phyloP scores from a whole-genome alignment of 352 stramenopile species.

The Globisporangium okanoganense region DNA sequence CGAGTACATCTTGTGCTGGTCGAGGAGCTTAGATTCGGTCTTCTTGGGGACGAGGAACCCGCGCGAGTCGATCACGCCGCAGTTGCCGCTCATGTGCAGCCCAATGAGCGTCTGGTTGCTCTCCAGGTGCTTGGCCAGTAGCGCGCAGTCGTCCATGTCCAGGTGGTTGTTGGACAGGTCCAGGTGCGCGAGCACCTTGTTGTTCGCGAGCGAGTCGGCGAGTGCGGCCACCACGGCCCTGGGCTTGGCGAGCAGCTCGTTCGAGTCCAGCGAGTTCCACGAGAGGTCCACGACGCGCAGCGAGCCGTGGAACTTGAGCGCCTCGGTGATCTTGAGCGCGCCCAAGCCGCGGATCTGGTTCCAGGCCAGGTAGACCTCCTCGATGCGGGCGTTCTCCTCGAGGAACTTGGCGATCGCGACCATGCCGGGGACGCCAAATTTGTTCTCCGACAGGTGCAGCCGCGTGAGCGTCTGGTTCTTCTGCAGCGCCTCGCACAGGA shows the following conservation, averaged over 20 bases:
- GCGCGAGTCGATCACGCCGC: conserved; percentile 52
- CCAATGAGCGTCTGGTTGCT: conserved; percentile 72
- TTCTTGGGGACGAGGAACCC: conserved; percentile 62
- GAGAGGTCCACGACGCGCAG: conserved; percentile 69
- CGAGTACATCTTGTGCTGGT: conserved; percentile 78
- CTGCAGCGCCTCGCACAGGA: conserved; percentile 72
- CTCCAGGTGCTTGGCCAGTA: conserved; percentile 61
- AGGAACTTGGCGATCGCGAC: conserved; percentile 64
- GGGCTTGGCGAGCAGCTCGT: conserved; percentile 29
- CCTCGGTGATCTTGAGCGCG: conserved; percentile 67
- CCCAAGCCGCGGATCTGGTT: conserved; percentile 69
- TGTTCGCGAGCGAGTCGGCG: conserved; percentile 63
- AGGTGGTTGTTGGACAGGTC: conserved; percentile 73
- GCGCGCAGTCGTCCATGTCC: conserved; percentile 50
- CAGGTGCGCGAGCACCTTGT: conserved; percentile 68
- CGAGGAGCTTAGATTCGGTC: conserved; percentile 30
- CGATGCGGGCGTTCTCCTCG: conserved; percentile 69
- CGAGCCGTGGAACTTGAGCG: conserved; percentile 69
- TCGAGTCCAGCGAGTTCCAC: conserved; percentile 71
- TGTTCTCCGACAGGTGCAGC: conserved; percentile 73
- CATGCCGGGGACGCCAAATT: conserved; percentile 56
- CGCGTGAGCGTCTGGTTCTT: conserved; percentile 62
- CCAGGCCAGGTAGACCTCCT: conserved; percentile 75
- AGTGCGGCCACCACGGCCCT: conserved; percentile 51
- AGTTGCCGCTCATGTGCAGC: conserved; percentile 77